Evolutionary conservation across 2,329 filamentous ascomycete species (phyloP), one percentile per base, ranked within the genome.

Genomic region (Hymenoscyphus linearis): DNA sequence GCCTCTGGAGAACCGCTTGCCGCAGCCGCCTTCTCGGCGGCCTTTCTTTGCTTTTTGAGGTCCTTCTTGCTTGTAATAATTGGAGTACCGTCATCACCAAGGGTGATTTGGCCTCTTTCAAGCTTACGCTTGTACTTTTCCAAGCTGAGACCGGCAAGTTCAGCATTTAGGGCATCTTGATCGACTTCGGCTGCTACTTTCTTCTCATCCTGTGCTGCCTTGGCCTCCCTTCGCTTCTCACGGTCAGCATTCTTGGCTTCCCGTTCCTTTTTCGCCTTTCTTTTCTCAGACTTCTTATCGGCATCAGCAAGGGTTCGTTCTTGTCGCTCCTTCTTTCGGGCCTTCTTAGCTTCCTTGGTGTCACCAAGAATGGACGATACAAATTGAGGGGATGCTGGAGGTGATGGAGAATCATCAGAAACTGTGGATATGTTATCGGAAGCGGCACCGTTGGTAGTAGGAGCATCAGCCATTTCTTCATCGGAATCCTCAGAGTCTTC

Each of bases 111-210:
- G 40, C 89, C 89, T 64, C 87, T 83, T 76, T 90, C 88, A 67
- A 85, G 85, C 81, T 91, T 91, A 74, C 87, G 82, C 80, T 89
- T 86, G 78, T 91, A 92, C 77, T 90, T 88, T 78, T 85, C 85
- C 59, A 89, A 83, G 7, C 86, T 89, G 62, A 92, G 79, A 64
- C 88, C 88, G 9, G 87, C 84, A 67, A 83, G 80, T 62, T 82
- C 84, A 47, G 89, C 89, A 53, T 87, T 74, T 62, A 76, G 76
- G 44, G 74, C 72, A 40, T 74, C 71, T 55, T 79, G 72, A 26
- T 76, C 74, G 31, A 78, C 74, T 62, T 76, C 77, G 52, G 70
- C 71, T n/a, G 53, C 55, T 25, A 14, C 52, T 54, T 40, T 59
- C 31, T 72, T 74, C 71, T 80, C 76, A 68, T 74, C 77, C 37